phyloP scores from a whole-genome alignment of 768 basidiomycete genomes.

The Asterophora lycoperdoides region DNA sequence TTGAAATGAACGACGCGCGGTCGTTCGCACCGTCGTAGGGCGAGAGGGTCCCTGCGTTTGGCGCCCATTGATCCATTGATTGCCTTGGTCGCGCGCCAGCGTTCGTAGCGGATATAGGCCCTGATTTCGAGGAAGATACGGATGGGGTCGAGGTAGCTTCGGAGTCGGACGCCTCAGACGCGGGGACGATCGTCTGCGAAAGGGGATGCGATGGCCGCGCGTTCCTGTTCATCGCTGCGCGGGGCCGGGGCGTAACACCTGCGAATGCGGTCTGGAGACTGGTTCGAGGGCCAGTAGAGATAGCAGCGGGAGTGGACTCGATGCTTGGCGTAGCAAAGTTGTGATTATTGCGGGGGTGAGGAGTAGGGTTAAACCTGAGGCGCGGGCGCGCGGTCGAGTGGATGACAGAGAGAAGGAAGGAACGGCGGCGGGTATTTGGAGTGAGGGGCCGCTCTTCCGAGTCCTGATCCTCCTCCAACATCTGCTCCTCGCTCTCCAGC shows the following conservation, averaged over 20 bases:
- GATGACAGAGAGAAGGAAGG: slow-evolving; percentile 80
- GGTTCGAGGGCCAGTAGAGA: slow-evolving; percentile 25
- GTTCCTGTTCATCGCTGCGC: slow-evolving; percentile 26
- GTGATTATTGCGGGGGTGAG: slow-evolving; percentile 46
- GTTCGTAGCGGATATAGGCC: slow-evolving; percentile 16
- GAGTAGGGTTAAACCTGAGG: slow-evolving; percentile 53
- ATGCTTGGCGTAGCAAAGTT: slow-evolving; percentile 30
- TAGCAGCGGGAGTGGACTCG: slow-evolving; percentile 34
- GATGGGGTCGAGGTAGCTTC: slow-evolving; percentile 27
- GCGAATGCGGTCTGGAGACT: slow-evolving; percentile 53
- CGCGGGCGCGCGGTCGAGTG: slow-evolving; percentile 78
- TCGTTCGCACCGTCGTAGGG: slow-evolving; percentile 50
- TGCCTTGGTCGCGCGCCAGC: slow-evolving; percentile 13
- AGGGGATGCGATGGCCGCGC: slow-evolving; percentile 60
- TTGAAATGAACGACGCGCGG: slow-evolving; percentile 71
- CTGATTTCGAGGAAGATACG: slow-evolving; percentile 15
- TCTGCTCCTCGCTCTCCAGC: background rate
- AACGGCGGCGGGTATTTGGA: slow-evolving; percentile 68
- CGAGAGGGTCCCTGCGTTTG: slow-evolving; percentile 32
- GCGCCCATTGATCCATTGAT: slow-evolving; percentile 20
- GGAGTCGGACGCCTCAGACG: slow-evolving; percentile 34
- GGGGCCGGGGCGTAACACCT: slow-evolving; percentile 60
- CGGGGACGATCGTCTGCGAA: slow-evolving; percentile 45
- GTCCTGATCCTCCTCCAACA: slow-evolving; percentile 1
- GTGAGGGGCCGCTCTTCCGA: slow-evolving; percentile 47